Percentiles rank a stretch among this genome's conserved stretches.
Evolutionary conservation across 108 stramenopile species (phyloP).

Genomic region (Mediolabrus comicus): DNA sequence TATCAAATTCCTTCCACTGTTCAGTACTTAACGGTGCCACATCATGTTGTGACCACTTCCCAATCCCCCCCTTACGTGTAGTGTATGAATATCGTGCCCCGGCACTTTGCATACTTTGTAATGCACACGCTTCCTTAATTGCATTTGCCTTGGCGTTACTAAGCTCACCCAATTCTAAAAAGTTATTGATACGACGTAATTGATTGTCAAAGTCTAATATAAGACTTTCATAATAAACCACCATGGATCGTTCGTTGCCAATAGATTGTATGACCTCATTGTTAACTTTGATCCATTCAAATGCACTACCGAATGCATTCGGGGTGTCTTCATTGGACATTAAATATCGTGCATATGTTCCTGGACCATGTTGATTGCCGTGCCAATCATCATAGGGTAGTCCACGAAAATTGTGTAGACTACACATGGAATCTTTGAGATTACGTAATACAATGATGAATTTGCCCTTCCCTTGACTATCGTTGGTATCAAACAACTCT

Average conservation of each 20-base stretch:
- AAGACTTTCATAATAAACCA: constrained; percentile 14
- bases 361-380: constrained; percentile 5
- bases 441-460: neutral
- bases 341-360: neutral
- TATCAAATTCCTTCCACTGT: constrained; percentile 2
- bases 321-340: neutral
- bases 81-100: constrained; percentile 19
- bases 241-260: constrained; percentile 2
- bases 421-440: constrained; percentile 10
- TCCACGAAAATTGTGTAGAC: neutral
- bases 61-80: neutral
- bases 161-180: neutral
- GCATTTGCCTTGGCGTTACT: neutral
- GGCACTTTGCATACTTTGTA: constrained; percentile 26
- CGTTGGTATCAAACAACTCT: constrained; percentile 6
- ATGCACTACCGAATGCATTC: neutral
- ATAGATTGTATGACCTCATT: neutral
- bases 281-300: neutral
- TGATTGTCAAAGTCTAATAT: neutral
- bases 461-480: neutral
- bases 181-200: constrained; percentile 1
- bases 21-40: neutral
- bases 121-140: neutral
- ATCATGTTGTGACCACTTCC: neutral
- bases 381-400: neutral